These are phyloP conservation scores for Linum lewisii DNA, from an alignment of 345 rosid species.

Conservation along the genomic window DNA sequence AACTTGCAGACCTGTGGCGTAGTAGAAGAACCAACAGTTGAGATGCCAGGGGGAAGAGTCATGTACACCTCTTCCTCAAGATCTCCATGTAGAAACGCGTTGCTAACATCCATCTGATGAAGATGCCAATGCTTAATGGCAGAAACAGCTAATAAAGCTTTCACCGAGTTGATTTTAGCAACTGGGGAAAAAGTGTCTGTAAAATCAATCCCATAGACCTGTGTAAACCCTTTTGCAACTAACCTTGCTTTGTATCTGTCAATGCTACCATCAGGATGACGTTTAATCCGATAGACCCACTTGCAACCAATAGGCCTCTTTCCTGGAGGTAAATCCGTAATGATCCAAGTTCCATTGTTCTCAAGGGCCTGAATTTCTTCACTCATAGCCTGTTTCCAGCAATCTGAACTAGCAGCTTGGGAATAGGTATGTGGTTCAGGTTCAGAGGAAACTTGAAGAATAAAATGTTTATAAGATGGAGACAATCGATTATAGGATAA, in stretches of 20 bases:
- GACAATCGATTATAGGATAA: too few relatives aligned
- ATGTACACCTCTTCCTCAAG: background rate
- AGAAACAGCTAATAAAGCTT: background rate
- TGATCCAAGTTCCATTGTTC: background rate
- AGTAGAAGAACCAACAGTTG: too few relatives aligned
- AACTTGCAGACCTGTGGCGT: background rate
- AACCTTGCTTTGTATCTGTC: background rate
- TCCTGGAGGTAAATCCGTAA: background rate
- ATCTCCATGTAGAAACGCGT: background rate
- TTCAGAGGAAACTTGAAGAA: too few relatives aligned
- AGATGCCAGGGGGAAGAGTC: too few relatives aligned
- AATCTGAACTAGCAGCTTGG: too few relatives aligned
- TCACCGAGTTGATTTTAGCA: background rate
- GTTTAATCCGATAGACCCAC: background rate
- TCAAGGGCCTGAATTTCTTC: background rate
- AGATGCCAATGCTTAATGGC: background rate
- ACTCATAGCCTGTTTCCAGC: background rate
- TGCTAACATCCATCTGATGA: background rate
- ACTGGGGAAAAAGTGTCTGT: background rate
- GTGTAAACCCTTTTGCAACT: background rate
- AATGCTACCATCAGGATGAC: background rate
- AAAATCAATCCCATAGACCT: background rate
- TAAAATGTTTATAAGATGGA: too few relatives aligned
- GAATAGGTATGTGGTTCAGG: background rate
- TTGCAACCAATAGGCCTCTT: background rate